Percentiles rank a stretch among this genome's conserved stretches.
These are phyloP conservation scores for Malus hybrid DNA, from an alignment of 331 rosid species.

Conservation along the genomic window DNA sequence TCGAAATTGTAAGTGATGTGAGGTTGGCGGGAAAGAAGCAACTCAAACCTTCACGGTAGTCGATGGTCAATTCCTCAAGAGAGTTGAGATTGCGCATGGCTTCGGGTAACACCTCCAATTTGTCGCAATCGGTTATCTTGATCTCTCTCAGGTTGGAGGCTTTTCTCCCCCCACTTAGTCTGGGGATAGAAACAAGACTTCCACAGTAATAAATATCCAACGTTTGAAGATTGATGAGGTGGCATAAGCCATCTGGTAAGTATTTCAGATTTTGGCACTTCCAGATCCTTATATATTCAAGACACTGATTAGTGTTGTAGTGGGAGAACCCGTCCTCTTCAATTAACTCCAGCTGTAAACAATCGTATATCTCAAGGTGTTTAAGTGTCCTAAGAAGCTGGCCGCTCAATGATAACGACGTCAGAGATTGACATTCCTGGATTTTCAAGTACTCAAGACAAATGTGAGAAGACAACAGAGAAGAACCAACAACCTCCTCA, in stretches of 20 bases:
- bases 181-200: not conserved
- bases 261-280: not conserved
- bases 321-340: not conserved
- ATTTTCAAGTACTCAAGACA: constrained; percentile 4
- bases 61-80: not conserved
- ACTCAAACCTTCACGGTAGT: not conserved
- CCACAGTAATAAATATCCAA: not conserved
- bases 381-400: constrained; percentile 1
- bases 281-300: not conserved
- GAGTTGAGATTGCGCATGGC: not conserved
- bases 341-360: not conserved
- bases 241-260: constrained; percentile 1
- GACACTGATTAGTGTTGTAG: not conserved
- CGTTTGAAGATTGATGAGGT: constrained; percentile 10
- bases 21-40: not conserved
- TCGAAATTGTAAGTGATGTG: not conserved
- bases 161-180: no score
- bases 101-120: not conserved
- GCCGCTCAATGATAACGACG: not conserved
- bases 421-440: not conserved
- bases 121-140: not conserved
- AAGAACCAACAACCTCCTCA: not conserved
- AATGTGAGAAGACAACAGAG: not conserved
- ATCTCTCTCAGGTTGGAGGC: no score
- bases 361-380: not conserved